Conservation (phyloP, 352 stramenopile species). For the Phytophthora lateralis region DNA sequence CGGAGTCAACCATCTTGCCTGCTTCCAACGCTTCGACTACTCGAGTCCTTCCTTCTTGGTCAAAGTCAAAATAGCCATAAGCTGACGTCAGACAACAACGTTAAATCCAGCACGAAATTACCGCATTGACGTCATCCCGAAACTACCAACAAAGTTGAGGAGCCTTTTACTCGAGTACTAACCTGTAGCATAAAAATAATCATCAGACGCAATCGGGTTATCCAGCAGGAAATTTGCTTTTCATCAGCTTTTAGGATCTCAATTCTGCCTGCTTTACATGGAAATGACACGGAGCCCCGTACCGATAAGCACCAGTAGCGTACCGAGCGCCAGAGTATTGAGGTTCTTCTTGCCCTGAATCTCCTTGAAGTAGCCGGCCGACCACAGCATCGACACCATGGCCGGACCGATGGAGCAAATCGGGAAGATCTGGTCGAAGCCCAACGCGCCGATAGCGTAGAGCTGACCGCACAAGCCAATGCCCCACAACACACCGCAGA, state of each 20-base stretch:
- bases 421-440: slow-evolving; percentile 85
- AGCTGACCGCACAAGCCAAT: slow-evolving; percentile 72
- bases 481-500: slow-evolving; percentile 80
- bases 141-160: slow-evolving; percentile 10
- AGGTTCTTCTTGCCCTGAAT: slow-evolving; percentile 76
- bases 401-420: slow-evolving; percentile 80
- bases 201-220: background rate
- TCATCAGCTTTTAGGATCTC: slow-evolving; percentile 7
- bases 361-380: slow-evolving; percentile 80
- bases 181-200: too few species aligned
- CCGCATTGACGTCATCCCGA: too few species aligned
- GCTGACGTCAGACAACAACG: slow-evolving; percentile 5
- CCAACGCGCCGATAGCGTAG: slow-evolving; percentile 71
- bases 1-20: slow-evolving; percentile 5
- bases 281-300: slow-evolving; percentile 73
- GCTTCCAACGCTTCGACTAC: background rate
- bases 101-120: slow-evolving; percentile 7
- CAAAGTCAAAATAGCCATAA: slow-evolving; percentile 5
- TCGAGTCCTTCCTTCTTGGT: background rate
- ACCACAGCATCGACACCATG: slow-evolving; percentile 89
- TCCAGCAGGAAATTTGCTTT: background rate
- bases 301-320: slow-evolving; percentile 66
- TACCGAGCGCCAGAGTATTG: slow-evolving; percentile 60
- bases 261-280: slow-evolving; percentile 21
- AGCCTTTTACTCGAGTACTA: background rate